These are phyloP conservation scores for Phlegmacium glaucopus DNA, from an alignment of 768 basidiomycete species.

Conservation along the genomic window DNA sequence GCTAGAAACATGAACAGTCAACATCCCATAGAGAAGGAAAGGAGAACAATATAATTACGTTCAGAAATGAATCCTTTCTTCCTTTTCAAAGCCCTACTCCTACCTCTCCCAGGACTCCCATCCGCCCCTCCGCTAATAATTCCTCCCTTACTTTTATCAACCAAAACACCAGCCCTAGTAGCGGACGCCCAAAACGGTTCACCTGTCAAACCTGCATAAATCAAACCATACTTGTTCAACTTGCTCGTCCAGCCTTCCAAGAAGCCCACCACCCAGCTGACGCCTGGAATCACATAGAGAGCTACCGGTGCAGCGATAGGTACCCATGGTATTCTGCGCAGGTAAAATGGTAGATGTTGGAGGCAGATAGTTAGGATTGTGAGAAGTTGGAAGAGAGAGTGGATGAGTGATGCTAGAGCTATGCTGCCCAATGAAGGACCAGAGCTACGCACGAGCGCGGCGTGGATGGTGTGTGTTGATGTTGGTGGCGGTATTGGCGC, in stretches of 20 bases:
- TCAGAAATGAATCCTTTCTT: slow-evolving; percentile 52
- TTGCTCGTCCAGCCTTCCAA: slow-evolving; percentile 51
- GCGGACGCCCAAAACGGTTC: slow-evolving; percentile 62
- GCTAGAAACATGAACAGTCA: slow-evolving; percentile 32
- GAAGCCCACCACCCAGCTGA: slow-evolving; percentile 51
- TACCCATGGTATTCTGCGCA: slow-evolving; percentile 29
- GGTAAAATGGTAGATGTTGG: slow-evolving; percentile 49
- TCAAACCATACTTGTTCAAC: slow-evolving; percentile 57
- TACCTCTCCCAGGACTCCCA: slow-evolving; percentile 4
- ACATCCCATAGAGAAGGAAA: not conserved
- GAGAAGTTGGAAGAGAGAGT: slow-evolving; percentile 66
- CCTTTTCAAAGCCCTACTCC: slow-evolving; percentile 21
- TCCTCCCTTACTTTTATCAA: slow-evolving; percentile 20
- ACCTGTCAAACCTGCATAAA: slow-evolving; percentile 76
- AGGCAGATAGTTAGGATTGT: slow-evolving; percentile 47
- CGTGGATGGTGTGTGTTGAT: slow-evolving; percentile 72
- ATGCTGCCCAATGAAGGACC: slow-evolving; percentile 82
- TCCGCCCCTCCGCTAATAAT: slow-evolving; percentile 11
- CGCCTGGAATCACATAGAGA: slow-evolving; percentile 41
- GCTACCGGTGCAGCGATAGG: slow-evolving; percentile 34
- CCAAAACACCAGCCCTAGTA: slow-evolving; percentile 45
- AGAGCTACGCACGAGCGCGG: slow-evolving; percentile 73
- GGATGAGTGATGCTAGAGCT: slow-evolving; percentile 70
- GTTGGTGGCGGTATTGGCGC: slow-evolving; percentile 43
- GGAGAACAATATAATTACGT: slow-evolving; percentile 33